Conservation (phyloP, 2,329 filamentous ascomycete species). For the Dactylellina sp. region DNA sequence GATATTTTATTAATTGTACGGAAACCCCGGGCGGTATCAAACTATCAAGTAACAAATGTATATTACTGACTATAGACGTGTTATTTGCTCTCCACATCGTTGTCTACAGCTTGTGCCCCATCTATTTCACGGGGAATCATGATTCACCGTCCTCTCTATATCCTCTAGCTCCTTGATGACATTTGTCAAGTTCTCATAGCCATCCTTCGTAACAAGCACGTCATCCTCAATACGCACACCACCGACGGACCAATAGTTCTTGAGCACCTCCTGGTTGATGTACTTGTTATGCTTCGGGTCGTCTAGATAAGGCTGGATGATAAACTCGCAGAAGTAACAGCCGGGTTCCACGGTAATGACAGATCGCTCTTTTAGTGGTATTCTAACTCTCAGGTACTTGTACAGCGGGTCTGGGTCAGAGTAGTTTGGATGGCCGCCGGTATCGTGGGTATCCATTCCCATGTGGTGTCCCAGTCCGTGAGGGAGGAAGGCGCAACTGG, state of each 20-base stretch:
- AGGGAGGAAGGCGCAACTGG: conserved; percentile 91
- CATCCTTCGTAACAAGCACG: conserved; percentile 70
- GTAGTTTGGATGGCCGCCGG: conserved; percentile 79
- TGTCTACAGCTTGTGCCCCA: neutral
- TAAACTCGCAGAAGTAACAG: conserved; percentile 90
- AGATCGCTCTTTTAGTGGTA: conserved; percentile 78
- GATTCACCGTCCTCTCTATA: conserved; percentile 70
- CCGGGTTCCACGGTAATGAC: conserved; percentile 97
- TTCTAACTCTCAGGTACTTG: conserved; percentile 83
- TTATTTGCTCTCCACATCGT: no score
- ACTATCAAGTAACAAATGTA: no score
- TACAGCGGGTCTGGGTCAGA: conserved; percentile 85
- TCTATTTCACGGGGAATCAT: neutral
- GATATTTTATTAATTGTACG: no score
- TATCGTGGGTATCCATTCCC: conserved; percentile 93
- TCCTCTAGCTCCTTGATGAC: conserved; percentile 76
- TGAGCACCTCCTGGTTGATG: conserved; percentile 78
- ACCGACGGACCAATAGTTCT: conserved; percentile 84
- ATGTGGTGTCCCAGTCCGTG: conserved; percentile 82
- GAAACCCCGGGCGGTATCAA: no score
- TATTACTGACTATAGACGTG: no score
- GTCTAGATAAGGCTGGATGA: conserved; percentile 81
- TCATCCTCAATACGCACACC: conserved; percentile 70
- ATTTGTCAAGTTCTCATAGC: conserved; percentile 78
- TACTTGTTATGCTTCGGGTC: conserved; percentile 78